Conservation (phyloP, 129 eudicot genomes). For the Chrysanthemum seticuspe region DNA sequence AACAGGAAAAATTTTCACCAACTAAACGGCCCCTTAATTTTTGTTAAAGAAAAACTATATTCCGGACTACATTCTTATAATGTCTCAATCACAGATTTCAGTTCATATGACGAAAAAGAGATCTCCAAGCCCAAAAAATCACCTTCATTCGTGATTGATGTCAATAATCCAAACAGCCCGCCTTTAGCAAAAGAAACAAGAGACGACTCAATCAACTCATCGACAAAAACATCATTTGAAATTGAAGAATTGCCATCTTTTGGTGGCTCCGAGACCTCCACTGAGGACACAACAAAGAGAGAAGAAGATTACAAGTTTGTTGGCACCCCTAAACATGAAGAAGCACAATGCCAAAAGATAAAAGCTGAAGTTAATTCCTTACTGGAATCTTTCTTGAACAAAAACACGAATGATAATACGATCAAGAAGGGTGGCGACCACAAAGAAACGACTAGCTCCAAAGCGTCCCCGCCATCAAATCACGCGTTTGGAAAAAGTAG, state of each 20-base stretch:
- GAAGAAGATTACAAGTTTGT: slow-evolving; percentile 34
- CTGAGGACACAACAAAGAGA: slow-evolving; percentile 38
- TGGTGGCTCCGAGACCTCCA: slow-evolving; percentile 54
- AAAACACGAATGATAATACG: slow-evolving; percentile 32
- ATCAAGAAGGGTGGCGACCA: slow-evolving; percentile 24
- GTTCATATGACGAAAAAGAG: slow-evolving; percentile 27
- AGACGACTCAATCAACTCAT: slow-evolving; percentile 26
- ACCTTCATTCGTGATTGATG: slow-evolving; percentile 23
- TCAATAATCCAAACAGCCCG: slow-evolving; percentile 17
- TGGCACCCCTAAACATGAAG: slow-evolving; percentile 28
- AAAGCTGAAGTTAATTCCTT: slow-evolving; percentile 28
- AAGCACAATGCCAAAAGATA: slow-evolving; percentile 24
- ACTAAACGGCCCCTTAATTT: too few relatives aligned
- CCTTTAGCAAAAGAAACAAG: slow-evolving; percentile 12
- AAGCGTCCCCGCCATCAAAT: slow-evolving; percentile 24
- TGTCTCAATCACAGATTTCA: slow-evolving; percentile 22
- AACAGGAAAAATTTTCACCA: too few relatives aligned
- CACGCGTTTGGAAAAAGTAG: slow-evolving; percentile 40
- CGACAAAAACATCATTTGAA: slow-evolving; percentile 44
- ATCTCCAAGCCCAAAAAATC: slow-evolving; percentile 24
- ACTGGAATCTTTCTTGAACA: slow-evolving; percentile 19
- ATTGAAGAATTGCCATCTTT: slow-evolving; percentile 48
- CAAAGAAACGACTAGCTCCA: slow-evolving; percentile 24
- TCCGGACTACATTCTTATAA: slow-evolving; percentile 4
- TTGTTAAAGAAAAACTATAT: neutral